Base-by-base conservation (phyloP, 2,329 filamentous ascomycete genomes). In the Sarocladium brachiariae region DNA sequence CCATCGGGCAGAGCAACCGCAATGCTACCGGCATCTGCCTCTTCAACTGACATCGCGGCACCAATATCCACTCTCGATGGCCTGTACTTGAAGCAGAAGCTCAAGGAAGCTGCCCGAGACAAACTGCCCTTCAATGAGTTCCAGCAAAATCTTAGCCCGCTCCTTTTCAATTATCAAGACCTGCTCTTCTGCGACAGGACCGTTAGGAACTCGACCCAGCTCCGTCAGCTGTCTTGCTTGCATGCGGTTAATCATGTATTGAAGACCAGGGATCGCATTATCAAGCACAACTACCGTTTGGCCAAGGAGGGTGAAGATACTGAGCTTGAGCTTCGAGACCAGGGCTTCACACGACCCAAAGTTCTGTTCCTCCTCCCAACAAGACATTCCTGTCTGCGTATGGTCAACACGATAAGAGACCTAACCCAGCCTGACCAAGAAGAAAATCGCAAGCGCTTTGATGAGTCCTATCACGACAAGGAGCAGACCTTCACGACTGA, bases 341-440 rank as follows among this genome's bases (percentile, higher is more conserved):
- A 99, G 68, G 93, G 93, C 0, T 99, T 96, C 66, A 96, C 92
- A 0, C 77, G 93, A 4, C 93, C 93, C 7, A 97, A 97, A 64
- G 85, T 96, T 6, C 77, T 99, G 18, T 88, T 97, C 65, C 75
- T 99, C 16, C 73, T 96, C 1, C 92, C 93, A 3, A 97, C 93
- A 0, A 82, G 91, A 51, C 84, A 96, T 61, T 85, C 90, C 1
- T 95, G 89, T 57, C 86, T 87, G 24, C 82, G 83, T 47, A 84
- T 87, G 58, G 75, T 96, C 33, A 82, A 95, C 46, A 80, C 79
- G 35, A 89, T 99, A 39, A 84, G 85, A 37, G 76, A 81, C 4
- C 69, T 96, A 21, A 88, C 84, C 67, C 77, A 85, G 53, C 87
- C 89, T 1, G 91, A 96, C 52, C 91, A 96, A 61, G 89, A 96